Evolutionary conservation across 73 alveolate genomes (phyloP).

Genomic region (Tetrahymena thermophila): DNA sequence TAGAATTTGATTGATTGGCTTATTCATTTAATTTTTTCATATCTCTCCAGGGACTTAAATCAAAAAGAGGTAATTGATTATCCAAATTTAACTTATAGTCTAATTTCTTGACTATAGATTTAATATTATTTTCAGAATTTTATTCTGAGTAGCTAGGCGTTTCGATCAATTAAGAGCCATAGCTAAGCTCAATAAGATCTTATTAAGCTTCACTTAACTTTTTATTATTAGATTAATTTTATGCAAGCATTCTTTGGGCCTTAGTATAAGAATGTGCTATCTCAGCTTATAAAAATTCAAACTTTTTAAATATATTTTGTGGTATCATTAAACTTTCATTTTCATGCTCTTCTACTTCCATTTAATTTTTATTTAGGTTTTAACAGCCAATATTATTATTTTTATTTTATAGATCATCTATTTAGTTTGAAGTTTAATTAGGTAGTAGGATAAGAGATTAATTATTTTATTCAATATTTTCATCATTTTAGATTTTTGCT

Average conservation of each 20-base stretch:
- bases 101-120: neutral
- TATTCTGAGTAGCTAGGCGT: neutral
- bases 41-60: neutral
- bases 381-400: neutral
- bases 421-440: too few relatives aligned
- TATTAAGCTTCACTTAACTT: neutral
- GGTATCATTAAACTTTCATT: neutral
- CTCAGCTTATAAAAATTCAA: neutral
- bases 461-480: too few relatives aligned
- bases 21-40: neutral
- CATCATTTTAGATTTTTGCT: neutral
- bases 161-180: neutral
- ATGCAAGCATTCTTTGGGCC: neutral
- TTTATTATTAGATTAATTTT: neutral
- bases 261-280: neutral
- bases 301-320: neutral
- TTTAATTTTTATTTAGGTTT: neutral
- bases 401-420: too few relatives aligned
- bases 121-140: neutral
- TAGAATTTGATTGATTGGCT: neutral
- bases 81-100: neutral
- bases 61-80: neutral
- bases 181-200: neutral
- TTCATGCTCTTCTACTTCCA: neutral
- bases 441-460: neutral